phyloP scores from a whole-genome alignment of 2,329 filamentous ascomycete genomes.

The Hypoxylon sp. region DNA sequence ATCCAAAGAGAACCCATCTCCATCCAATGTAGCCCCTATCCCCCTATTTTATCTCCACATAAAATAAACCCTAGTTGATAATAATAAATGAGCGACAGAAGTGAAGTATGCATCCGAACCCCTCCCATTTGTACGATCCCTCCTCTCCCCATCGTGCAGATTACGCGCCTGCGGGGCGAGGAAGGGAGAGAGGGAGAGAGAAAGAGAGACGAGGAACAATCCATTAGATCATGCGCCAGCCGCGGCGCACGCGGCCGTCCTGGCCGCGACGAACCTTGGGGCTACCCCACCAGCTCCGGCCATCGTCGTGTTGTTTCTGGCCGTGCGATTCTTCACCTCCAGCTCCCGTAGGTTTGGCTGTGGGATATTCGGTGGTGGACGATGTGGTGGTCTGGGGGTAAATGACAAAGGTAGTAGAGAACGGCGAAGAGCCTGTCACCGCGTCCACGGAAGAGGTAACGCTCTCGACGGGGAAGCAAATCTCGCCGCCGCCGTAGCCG shows the following conservation, averaged over 20 bases:
- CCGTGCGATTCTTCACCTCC: conserved; percentile 1
- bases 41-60: conserved; percentile 30
- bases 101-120: conserved; percentile 35
- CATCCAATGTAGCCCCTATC: conserved; percentile 11
- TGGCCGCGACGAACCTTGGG: conserved; percentile 4
- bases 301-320: conserved; percentile 6
- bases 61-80: conserved; percentile 4
- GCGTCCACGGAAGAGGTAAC: conserved; percentile 32
- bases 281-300: conserved; percentile 24
- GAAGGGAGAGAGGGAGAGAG: background rate
- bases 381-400: conserved; percentile 17
- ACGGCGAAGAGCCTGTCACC: conserved; percentile 25
- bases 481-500: conserved; percentile 36
- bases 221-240: conserved; percentile 36
- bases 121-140: conserved; percentile 33
- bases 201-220: background rate
- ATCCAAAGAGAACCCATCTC: conserved; percentile 21
- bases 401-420: conserved; percentile 38
- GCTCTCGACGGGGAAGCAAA: conserved; percentile 36
- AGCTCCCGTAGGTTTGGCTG: conserved; percentile 2
- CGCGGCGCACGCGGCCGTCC: conserved; percentile 26
- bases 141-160: background rate
- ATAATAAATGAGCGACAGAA: conserved; percentile 38
- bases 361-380: conserved; percentile 23
- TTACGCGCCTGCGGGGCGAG: background rate